Percentiles rank a stretch among this genome's conserved stretches.
phyloP scores from a whole-genome alignment of 1,284 basidiomycete species.

The Apiotrichum veenhuisii region DNA sequence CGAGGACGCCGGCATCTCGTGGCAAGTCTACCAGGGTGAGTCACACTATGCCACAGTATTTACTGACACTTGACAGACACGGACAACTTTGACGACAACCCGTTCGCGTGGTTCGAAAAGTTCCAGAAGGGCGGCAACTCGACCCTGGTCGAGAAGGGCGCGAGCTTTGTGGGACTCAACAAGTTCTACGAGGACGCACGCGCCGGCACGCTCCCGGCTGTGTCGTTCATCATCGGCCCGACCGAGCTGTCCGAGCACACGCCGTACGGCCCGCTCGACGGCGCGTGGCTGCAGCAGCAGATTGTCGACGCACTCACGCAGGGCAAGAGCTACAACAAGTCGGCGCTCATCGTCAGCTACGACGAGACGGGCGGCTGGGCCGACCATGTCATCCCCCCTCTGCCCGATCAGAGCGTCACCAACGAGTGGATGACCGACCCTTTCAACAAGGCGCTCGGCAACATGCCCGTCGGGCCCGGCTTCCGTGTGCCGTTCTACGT shows the following conservation, averaged over 20 bases:
- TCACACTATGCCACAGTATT: no score
- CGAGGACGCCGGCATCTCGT: neutral
- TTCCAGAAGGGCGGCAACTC: neutral
- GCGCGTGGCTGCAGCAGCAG: neutral
- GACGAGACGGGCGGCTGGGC: neutral
- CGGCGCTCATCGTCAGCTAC: neutral
- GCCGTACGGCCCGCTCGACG: neutral
- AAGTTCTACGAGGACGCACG: neutral
- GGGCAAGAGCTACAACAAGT: neutral
- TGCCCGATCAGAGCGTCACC: neutral
- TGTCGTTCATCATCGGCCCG: neutral
- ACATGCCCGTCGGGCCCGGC: neutral
- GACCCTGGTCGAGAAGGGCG: neutral
- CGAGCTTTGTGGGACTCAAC: neutral
- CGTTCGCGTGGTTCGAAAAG: neutral
- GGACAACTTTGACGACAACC: constrained; percentile 2
- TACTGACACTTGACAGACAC: no score
- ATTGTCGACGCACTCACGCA: neutral
- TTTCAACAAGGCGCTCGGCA: neutral
- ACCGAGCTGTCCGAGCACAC: neutral
- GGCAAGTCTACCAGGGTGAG: neutral
- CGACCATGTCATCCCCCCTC: neutral
- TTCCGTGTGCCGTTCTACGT: neutral
- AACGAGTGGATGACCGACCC: neutral
- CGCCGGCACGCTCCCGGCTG: neutral